Base-by-base conservation (phyloP, 2,329 filamentous ascomycete species). In the Anthostomella pinea region DNA sequence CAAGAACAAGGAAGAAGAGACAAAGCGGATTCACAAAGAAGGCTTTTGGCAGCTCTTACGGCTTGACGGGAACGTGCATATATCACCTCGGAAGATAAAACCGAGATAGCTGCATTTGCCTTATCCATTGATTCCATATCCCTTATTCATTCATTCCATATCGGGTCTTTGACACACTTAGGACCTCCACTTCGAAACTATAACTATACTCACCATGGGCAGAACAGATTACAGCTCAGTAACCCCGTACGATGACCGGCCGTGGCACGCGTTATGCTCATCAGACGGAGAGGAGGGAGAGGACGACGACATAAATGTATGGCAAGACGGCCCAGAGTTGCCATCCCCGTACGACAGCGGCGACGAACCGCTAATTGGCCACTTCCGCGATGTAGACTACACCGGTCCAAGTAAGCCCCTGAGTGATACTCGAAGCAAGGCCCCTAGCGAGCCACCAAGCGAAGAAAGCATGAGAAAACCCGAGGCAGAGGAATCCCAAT, bases 231-330 rank as follows among this genome's bases (percentile, higher is more conserved):
- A 28, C 27, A 21, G 16, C 13, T 15, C 30, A 10, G 13, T 34
- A 6, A 16, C 38, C n/a, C 33, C 48, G 28, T 50, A 51, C 21
- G 32, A 41, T 21, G 29, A 34, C 3, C 44, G 40, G n/a, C 49
- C 48, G 8, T 54, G 49, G 17, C 48, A 52, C 13, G 38, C 49
- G 11, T 18, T 45, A 3, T 44, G 26, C 8, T n/a, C 42, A 7
- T 53, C 46, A 2, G 48, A 52, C 11, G 40, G 46, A 3, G 46
- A 46, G n/a, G n/a, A n/a, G 11, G 49, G 31, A 3, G 40, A 43
- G 14, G 50, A 55, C 13, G 51, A 54, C 17, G 49, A 54, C n/a
- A 20, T 52, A 7, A 46, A 43, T 15, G 43, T 51, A 3, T 52
- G 50, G 50, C 31, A 38, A 23, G 33, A 49, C 6, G 24, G 19